These are phyloP conservation scores for Phialophora macrospora DNA, from an alignment of 2,329 filamentous ascomycete species.

Conservation along the genomic window DNA sequence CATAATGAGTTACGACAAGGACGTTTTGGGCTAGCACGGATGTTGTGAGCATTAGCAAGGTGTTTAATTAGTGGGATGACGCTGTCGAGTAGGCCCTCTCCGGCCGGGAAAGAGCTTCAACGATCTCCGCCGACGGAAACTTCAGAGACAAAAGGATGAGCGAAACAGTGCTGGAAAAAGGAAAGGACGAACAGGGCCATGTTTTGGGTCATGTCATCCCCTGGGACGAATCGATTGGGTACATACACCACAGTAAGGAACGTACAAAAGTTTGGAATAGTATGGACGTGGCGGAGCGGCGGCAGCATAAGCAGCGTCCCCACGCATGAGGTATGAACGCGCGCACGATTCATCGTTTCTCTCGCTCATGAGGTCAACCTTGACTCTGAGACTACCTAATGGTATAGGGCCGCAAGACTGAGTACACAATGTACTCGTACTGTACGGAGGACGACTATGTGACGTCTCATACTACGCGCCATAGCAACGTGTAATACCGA, in stretches of 20 bases:
- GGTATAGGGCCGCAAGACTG: not conserved
- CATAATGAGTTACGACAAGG: not conserved
- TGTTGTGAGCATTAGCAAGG: not conserved
- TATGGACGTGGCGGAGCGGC: not conserved
- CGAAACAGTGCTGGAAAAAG: not conserved
- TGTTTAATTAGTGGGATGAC: not conserved
- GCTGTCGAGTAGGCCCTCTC: not conserved
- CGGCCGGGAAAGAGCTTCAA: not conserved
- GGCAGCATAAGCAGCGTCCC: not conserved
- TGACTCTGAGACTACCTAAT: not conserved
- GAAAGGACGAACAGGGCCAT: not conserved
- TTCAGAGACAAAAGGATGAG: not conserved
- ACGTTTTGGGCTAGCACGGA: not conserved
- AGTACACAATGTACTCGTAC: no score
- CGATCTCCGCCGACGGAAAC: not conserved
- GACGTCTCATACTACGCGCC: no score
- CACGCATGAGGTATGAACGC: not conserved
- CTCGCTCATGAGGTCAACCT: not conserved
- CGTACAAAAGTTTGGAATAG: conserved; percentile 2
- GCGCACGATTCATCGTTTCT: not conserved
- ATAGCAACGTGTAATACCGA: no score
- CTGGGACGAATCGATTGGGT: not conserved
- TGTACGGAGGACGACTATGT: no score
- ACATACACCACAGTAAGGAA: not conserved
- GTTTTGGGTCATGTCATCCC: not conserved